A percentile compares a stretch with the other conserved stretches of the same genome.
phyloP scores from a whole-genome alignment of 495 filamentous ascomycete species.

The Aspergillus saccharolyticus region DNA sequence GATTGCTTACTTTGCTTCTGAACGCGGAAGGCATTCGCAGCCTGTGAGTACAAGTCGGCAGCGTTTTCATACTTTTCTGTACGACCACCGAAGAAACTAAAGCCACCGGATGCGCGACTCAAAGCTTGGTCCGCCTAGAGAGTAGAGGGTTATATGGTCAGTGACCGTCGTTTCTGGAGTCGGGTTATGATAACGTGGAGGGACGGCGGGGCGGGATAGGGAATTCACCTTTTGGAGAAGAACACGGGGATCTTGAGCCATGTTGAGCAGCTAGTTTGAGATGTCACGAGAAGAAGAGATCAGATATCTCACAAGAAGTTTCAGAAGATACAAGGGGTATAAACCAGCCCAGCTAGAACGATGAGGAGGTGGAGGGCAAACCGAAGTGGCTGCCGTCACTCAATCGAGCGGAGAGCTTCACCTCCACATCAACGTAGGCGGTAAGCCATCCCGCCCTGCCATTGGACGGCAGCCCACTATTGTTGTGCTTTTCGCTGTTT shows the following conservation, averaged over 20 bases:
- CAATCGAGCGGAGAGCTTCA: not conserved
- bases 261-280: constrained; percentile 17
- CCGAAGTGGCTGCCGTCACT: not conserved
- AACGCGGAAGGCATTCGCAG: constrained; percentile 75
- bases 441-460: not conserved
- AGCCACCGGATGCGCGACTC: constrained; percentile 62
- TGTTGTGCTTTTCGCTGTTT: not conserved
- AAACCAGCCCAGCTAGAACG: constrained; percentile 1
- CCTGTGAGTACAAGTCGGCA: constrained; percentile 73
- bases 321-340: not conserved
- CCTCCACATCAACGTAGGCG: constrained; percentile 7
- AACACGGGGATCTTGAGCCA: constrained; percentile 52
- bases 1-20: constrained; percentile 57
- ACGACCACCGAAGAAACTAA: constrained; percentile 70
- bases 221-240: constrained; percentile 52
- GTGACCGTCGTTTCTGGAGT: constrained; percentile 24
- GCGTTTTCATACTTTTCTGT: constrained; percentile 82
- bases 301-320: not conserved
- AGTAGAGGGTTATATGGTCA: constrained; percentile 21
- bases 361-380: not conserved
- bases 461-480: not conserved
- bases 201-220: constrained; percentile 11
- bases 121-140: constrained; percentile 74
- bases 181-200: constrained; percentile 15
- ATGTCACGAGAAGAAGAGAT: not conserved